These are phyloP conservation scores for Glarea lozoyensis DNA, from an alignment of 495 filamentous ascomycete genomes.

Conservation along the genomic window DNA sequence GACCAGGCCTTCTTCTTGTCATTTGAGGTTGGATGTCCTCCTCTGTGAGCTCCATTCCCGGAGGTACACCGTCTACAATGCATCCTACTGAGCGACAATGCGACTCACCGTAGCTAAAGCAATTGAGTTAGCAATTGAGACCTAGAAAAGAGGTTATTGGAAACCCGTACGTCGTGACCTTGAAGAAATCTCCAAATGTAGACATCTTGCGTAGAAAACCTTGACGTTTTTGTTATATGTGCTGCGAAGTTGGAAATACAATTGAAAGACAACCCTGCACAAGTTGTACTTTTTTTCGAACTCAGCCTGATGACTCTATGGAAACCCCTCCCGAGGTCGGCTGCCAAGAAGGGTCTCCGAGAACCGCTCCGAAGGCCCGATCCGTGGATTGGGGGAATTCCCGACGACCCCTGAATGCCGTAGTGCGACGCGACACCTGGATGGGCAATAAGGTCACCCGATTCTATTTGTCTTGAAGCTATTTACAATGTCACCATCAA, in stretches of 20 bases:
- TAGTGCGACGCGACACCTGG: too few species aligned
- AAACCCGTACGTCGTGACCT: slow-evolving; percentile 68
- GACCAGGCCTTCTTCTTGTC: slow-evolving; percentile 83
- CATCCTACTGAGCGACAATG: slow-evolving; percentile 87
- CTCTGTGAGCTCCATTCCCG: slow-evolving; percentile 82
- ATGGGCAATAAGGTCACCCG: too few species aligned
- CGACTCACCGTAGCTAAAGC: slow-evolving; percentile 74
- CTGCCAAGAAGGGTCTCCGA: too few species aligned
- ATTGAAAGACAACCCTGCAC: too few species aligned
- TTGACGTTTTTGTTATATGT: background rate
- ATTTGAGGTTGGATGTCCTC: slow-evolving; percentile 92
- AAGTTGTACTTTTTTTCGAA: background rate
- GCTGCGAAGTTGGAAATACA: background rate
- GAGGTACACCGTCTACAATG: slow-evolving; percentile 82
- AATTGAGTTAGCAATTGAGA: slow-evolving; percentile 9
- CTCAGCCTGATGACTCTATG: background rate
- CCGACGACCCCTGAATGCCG: too few species aligned
- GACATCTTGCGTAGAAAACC: too few species aligned
- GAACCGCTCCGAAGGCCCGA: too few species aligned
- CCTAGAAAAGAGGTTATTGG: slow-evolving; percentile 1
- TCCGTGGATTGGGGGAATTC: too few species aligned
- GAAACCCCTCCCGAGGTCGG: background rate
- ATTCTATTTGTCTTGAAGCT: too few species aligned
- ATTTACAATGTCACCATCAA: slow-evolving; percentile 17
- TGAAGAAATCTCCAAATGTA: slow-evolving; percentile 80